Evolutionary conservation across 306 rosid species (phyloP).

Genomic region (Chamaecrista fasciculata): DNA sequence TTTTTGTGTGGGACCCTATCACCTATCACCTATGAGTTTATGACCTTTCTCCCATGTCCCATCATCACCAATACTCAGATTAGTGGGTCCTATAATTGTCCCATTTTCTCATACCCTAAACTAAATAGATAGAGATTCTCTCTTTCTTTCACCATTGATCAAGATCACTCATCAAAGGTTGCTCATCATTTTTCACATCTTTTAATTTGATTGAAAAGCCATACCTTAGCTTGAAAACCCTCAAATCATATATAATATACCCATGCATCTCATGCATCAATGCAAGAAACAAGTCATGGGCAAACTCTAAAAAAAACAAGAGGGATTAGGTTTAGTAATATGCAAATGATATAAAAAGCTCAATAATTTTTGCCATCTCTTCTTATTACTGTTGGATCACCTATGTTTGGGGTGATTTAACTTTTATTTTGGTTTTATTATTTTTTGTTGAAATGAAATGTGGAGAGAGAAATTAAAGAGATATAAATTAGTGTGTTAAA

Average conservation of each 20-base stretch:
- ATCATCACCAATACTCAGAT: constrained; percentile 34
- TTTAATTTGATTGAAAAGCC: constrained; percentile 20
- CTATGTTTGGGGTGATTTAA: too few species aligned
- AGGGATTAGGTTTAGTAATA: too few species aligned
- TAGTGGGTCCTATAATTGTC: constrained; percentile 24
- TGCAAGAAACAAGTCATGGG: not conserved
- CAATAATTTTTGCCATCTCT: too few species aligned
- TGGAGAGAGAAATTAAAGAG: too few species aligned
- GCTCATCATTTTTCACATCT: constrained; percentile 38
- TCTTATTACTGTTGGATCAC: too few species aligned
- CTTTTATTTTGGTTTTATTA: too few species aligned
- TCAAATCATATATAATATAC: not conserved
- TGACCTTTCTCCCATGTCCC: constrained; percentile 43
- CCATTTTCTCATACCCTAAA: too few species aligned
- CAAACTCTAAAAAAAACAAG: not conserved
- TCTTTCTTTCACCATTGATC: not conserved
- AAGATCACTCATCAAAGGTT: constrained; percentile 13
- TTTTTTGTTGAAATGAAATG: too few species aligned
- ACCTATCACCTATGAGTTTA: too few species aligned
- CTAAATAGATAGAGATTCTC: too few species aligned
- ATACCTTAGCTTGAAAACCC: constrained; percentile 17
- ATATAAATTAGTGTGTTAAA: too few species aligned
- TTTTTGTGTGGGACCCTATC: constrained; percentile 29
- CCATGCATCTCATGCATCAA: not conserved
- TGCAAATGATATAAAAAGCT: not conserved